phyloP scores from a whole-genome alignment of 306 rosid genomes.

The Nissolia schottii region DNA sequence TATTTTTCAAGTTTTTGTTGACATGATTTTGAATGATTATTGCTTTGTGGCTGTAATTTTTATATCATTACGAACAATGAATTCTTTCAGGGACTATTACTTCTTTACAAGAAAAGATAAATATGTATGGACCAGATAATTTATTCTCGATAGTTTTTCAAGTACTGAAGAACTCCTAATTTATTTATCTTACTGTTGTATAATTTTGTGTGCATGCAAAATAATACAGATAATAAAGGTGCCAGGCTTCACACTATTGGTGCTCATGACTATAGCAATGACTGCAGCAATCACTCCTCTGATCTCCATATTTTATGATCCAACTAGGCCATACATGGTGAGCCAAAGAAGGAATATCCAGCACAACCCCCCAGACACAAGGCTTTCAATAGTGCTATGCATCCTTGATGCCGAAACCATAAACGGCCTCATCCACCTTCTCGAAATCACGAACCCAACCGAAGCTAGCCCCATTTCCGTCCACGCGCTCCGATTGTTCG shows the following conservation, averaged over 20 bases:
- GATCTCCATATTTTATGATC: constrained; percentile 62
- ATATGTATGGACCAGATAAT: not conserved
- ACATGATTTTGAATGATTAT: no score
- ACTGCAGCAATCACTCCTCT: constrained; percentile 51
- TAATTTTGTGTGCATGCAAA: not conserved
- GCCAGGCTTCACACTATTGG: constrained; percentile 53
- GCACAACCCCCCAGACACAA: constrained; percentile 43
- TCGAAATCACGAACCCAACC: constrained; percentile 53
- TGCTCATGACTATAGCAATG: constrained; percentile 37
- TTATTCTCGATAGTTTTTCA: no score
- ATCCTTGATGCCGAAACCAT: constrained; percentile 39
- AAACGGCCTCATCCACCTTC: constrained; percentile 36
- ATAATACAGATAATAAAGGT: constrained; percentile 45
- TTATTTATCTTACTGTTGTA: not conserved
- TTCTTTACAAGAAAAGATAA: not conserved
- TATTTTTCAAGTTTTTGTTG: no score
- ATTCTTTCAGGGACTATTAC: not conserved
- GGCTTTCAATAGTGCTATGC: constrained; percentile 42
- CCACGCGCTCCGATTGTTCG: constrained; percentile 41
- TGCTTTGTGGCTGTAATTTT: no score
- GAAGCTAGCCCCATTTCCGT: constrained; percentile 34
- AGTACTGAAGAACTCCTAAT: not conserved
- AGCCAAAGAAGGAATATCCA: constrained; percentile 67
- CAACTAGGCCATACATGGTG: constrained; percentile 75
- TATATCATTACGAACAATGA: not conserved